A percentile compares a stretch with the other conserved stretches of the same genome.
Evolutionary conservation across 106 monocot genomes (phyloP).

Genomic region (Acanthochlamys bracteata): DNA sequence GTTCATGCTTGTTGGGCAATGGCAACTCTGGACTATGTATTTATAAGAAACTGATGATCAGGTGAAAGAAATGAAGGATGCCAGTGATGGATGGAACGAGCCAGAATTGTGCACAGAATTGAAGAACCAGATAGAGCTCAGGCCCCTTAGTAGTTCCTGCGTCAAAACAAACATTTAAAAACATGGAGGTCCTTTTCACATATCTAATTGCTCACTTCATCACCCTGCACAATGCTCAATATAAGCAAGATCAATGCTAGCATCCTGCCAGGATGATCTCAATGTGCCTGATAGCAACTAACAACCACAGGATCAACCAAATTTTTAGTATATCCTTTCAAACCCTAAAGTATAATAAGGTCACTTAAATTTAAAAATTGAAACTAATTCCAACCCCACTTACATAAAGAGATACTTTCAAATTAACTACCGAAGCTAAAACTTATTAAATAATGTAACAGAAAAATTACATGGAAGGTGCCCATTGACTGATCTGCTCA

Average conservation of each 20-base stretch:
- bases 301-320: not conserved
- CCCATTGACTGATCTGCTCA: no score
- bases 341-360: not conserved
- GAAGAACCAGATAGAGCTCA: conserved; percentile 50
- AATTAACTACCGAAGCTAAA: no score
- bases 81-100: conserved; percentile 36
- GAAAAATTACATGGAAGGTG: no score
- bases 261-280: not conserved
- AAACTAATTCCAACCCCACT: not conserved
- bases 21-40: conserved; percentile 30
- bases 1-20: conserved; percentile 39
- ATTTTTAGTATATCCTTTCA: not conserved
- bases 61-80: conserved; percentile 48
- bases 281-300: not conserved
- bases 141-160: conserved; percentile 52
- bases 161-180: conserved; percentile 80
- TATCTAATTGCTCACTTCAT: conserved; percentile 1
- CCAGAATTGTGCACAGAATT: conserved; percentile 46
- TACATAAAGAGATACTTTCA: no score
- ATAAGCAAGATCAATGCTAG: not conserved
- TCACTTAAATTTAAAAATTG: not conserved
- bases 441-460: no score
- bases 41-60: conserved; percentile 34
- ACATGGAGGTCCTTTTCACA: conserved; percentile 20
- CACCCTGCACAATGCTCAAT: not conserved